Conservation (phyloP, 2,329 filamentous ascomycete genomes). For the Aureobasidium pullulans region DNA sequence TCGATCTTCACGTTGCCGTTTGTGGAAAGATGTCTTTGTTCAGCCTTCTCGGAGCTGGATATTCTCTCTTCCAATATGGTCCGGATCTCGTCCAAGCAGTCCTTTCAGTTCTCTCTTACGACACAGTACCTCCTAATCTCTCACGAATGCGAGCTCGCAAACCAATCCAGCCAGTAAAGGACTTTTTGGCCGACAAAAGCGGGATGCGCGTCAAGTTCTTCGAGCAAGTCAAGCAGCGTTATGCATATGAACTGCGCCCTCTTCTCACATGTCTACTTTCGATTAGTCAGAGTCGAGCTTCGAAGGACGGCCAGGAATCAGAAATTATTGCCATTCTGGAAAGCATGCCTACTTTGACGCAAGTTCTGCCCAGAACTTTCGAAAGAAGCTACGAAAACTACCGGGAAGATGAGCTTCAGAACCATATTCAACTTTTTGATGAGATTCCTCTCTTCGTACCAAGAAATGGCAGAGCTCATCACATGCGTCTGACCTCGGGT, state of each 20-base stretch:
- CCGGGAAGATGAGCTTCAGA: constrained; percentile 78
- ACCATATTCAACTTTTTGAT: constrained; percentile 62
- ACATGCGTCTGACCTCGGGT: constrained; percentile 1
- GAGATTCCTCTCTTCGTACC: constrained; percentile 58
- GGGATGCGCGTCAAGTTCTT: constrained; percentile 40
- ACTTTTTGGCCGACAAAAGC: constrained; percentile 10
- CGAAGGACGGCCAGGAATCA: constrained; percentile 38
- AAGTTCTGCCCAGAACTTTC: constrained; percentile 65
- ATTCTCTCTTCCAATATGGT: constrained; percentile 63
- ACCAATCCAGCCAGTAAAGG: constrained; percentile 13
- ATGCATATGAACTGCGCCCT: constrained; percentile 76
- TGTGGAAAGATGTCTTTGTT: constrained; percentile 59
- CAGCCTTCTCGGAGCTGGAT: constrained; percentile 61
- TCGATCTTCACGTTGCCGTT: constrained; percentile 50
- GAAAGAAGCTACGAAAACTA: constrained; percentile 62
- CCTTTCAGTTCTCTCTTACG: constrained; percentile 50
- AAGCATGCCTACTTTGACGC: constrained; percentile 66
- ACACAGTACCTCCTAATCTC: constrained; percentile 12
- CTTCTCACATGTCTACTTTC: constrained; percentile 66
- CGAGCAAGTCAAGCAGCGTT: constrained; percentile 64
- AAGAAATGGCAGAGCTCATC: constrained; percentile 16
- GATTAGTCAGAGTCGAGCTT: constrained; percentile 43
- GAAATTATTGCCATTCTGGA: constrained; percentile 56
- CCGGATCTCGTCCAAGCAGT: constrained; percentile 62
- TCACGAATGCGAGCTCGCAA: constrained; percentile 7